Conservation (phyloP, 495 filamentous ascomycete species). For the Penicillium daleae region DNA sequence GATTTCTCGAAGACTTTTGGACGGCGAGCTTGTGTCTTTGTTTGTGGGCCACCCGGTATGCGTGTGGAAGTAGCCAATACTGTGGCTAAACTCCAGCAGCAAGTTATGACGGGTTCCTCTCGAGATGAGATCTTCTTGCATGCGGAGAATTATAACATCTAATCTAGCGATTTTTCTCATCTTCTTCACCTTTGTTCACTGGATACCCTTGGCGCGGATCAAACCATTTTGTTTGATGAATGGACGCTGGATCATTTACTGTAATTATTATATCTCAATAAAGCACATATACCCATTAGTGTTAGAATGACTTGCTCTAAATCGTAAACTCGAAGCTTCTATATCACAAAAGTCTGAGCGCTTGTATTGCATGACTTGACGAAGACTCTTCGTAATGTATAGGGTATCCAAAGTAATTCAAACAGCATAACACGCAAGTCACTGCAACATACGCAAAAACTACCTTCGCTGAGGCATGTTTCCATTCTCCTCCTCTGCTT, state of each 20-base stretch:
- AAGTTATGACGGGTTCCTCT: conserved; percentile 75
- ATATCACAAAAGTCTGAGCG: not conserved
- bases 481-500: conserved; percentile 37
- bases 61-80: conserved; percentile 81
- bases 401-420: conserved; percentile 21
- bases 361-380: not conserved
- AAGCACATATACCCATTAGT: not conserved
- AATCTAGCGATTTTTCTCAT: conserved; percentile 18
- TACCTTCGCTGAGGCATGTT: conserved; percentile 18
- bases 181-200: conserved; percentile 17
- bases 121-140: conserved; percentile 93
- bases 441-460: conserved; percentile 7
- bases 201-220: conserved; percentile 22
- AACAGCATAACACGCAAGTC: conserved; percentile 1
- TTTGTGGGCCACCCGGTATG: conserved; percentile 89
- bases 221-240: conserved; percentile 1
- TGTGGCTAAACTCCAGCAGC: conserved; percentile 78
- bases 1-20: conserved; percentile 82
- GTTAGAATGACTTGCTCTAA: not conserved
- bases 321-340: not conserved
- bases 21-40: conserved; percentile 85
- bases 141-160: conserved; percentile 92
- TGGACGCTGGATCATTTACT: not conserved
- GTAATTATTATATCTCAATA: not conserved
- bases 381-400: conserved; percentile 16